Base-by-base conservation (phyloP, 2,329 filamentous ascomycete genomes). In the Alternaria sp. region DNA sequence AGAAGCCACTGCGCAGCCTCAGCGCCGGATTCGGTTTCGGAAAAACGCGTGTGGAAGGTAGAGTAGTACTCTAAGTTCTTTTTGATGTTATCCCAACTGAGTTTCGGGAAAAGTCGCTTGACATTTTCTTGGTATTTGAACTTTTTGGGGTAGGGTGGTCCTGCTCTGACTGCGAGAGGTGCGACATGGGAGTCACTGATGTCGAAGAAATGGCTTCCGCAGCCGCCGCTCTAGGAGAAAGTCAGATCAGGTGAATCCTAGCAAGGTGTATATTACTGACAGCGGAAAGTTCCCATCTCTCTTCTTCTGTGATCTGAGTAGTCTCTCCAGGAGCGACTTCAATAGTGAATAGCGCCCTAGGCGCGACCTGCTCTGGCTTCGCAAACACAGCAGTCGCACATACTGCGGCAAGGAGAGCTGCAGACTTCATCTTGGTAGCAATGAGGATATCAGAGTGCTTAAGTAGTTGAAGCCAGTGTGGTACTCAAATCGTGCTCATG, bases 1-100 rank as follows among this genome's bases (percentile, higher is more conserved):
- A 93, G 85, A 42, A 98, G 85, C 94, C 94, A 98, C 66, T 90
- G 88, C 1, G 93, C 94, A 0, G 93, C 96, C 79, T 96, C 85
- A 8, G 87, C 86, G 28, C 94, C 94, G 72, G 62, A 66, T 5
- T 59, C 59, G 26, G 62, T 66, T 20, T 63, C 65, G 47, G 66
- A 69, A 62, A 68, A 74, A 18, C 71, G 66, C 55, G 70, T 74
- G 30, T 69, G 64, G 60, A 65, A 74, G 26, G 42, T 38, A 1
- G 66, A 61, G 47, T 68, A 73, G 22, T 59, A 66, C 39, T 24
- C 39, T 12, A 42, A 2, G 39, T 42, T 42, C 39, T 42, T 42
- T 20, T 42, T 42, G 12, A 61, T 54, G n/a, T 72, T 63, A 20
- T 62, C 64, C 42, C 55, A 41, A 5, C 20, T 41, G 18, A 41